Evolutionary conservation across 306 rosid genomes (phyloP).

Genomic region (Cucurbita moschata): DNA sequence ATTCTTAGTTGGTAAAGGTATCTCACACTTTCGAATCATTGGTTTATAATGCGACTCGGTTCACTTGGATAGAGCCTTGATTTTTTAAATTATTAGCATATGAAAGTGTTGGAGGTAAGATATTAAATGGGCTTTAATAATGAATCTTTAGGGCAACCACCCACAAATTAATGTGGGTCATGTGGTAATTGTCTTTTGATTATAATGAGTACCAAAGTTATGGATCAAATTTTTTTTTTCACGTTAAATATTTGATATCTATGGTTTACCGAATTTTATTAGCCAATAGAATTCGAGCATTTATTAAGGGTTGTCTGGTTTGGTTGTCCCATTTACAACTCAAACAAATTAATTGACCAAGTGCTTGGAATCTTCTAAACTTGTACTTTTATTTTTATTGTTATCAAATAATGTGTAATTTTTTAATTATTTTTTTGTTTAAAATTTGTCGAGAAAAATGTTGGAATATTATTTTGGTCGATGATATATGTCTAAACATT

Average conservation of each 20-base stretch:
- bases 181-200: slow-evolving; percentile 1
- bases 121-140: background rate
- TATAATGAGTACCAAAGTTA: background rate
- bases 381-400: background rate
- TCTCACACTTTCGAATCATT: no score
- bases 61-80: background rate
- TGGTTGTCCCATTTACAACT: background rate
- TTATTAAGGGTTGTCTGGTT: background rate
- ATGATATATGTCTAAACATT: no score
- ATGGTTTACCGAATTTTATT: background rate
- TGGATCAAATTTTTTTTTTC: background rate
- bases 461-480: no score
- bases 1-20: no score
- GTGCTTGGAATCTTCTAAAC: background rate
- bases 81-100: no score
- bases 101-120: background rate
- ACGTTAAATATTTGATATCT: background rate
- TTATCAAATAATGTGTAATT: background rate
- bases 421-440: no score
- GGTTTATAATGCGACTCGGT: no score
- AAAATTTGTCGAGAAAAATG: no score
- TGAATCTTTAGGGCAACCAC: background rate
- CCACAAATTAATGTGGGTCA: background rate
- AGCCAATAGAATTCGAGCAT: background rate
- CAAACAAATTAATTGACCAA: background rate